Evolutionary conservation across 495 filamentous ascomycete genomes (phyloP).

Genomic region (Penicillium mononematosum): DNA sequence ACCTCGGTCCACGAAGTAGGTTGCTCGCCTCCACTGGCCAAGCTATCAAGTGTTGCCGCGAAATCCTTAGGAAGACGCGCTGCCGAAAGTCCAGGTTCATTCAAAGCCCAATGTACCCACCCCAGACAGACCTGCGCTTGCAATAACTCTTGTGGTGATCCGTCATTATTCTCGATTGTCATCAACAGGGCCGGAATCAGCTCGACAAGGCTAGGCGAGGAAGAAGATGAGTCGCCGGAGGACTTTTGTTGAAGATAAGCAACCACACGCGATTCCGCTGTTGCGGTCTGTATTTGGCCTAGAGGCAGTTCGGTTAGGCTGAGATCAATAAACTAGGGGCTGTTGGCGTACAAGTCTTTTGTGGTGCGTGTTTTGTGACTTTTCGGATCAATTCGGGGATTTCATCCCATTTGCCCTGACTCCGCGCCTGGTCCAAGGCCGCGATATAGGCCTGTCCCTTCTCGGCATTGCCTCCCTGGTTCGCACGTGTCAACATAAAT

Average conservation of each 20-base stretch:
- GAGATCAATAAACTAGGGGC: conserved; percentile 13
- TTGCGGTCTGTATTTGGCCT: conserved; percentile 77
- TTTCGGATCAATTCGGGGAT: conserved; percentile 89
- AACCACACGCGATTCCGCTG: conserved; percentile 65
- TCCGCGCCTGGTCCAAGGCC: conserved; percentile 80
- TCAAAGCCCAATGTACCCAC: conserved; percentile 76
- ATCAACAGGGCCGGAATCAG: conserved; percentile 59
- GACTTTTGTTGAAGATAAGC: conserved; percentile 45
- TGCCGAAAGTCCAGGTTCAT: conserved; percentile 62
- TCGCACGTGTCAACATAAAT: conserved; percentile 28
- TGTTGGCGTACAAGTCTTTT: conserved; percentile 67
- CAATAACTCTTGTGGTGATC: conserved; percentile 65
- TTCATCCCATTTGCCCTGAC: conserved; percentile 82
- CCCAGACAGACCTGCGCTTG: conserved; percentile 78
- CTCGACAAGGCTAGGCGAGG: conserved; percentile 57
- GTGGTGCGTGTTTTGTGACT: conserved; percentile 87
- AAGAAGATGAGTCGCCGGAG: conserved; percentile 39
- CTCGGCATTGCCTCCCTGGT: conserved; percentile 47
- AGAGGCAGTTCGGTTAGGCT: conserved; percentile 18
- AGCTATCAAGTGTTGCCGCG: conserved; percentile 47
- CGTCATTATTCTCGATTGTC: conserved; percentile 62
- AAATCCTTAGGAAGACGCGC: conserved; percentile 62
- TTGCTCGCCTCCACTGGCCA: conserved; percentile 44
- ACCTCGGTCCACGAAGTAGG: conserved; percentile 72
- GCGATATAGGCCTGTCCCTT: conserved; percentile 80